Conservation (phyloP, 768 basidiomycete species). For the Rhodocollybia butyracea region DNA sequence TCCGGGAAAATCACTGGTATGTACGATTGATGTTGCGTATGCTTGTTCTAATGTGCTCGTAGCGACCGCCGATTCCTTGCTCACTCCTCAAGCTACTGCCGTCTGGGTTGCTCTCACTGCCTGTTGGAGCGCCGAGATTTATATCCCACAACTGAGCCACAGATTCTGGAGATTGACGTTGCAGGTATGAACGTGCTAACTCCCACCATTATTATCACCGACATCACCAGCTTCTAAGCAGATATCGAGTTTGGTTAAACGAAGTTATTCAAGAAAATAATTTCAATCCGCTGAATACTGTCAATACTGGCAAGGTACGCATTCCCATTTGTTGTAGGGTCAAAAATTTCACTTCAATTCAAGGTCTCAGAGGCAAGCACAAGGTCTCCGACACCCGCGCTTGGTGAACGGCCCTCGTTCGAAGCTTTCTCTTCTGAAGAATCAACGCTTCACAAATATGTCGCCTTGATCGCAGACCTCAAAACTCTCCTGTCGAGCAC, state of each 20-base stretch:
- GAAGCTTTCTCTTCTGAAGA: slow-evolving; percentile 66
- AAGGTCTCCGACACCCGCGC: slow-evolving; percentile 49
- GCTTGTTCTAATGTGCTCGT: not conserved
- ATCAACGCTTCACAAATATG: slow-evolving; percentile 57
- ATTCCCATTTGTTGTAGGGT: too few relatives aligned
- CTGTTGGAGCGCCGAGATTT: slow-evolving; percentile 88
- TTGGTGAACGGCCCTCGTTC: slow-evolving; percentile 44
- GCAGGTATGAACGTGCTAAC: slow-evolving; percentile 63
- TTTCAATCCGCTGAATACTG: slow-evolving; percentile 13
- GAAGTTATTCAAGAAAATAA: slow-evolving; percentile 37
- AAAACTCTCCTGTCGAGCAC: slow-evolving; percentile 50
- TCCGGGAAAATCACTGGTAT: not conserved
- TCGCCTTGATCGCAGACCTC: slow-evolving; percentile 69
- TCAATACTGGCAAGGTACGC: slow-evolving; percentile 31
- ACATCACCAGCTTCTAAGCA: slow-evolving; percentile 71
- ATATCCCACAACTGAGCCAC: slow-evolving; percentile 75
- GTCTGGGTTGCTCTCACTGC: slow-evolving; percentile 70
- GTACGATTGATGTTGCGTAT: not conserved
- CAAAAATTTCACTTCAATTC: slow-evolving; percentile 11
- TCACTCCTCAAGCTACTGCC: slow-evolving; percentile 61
- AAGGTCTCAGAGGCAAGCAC: slow-evolving; percentile 18
- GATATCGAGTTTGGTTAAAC: slow-evolving; percentile 81
- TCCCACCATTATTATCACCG: too few relatives aligned
- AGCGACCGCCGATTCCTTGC: slow-evolving; percentile 28
- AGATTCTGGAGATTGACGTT: slow-evolving; percentile 91